Base-by-base conservation (phyloP, 768 basidiomycete species). In the Trametes gibbosa region DNA sequence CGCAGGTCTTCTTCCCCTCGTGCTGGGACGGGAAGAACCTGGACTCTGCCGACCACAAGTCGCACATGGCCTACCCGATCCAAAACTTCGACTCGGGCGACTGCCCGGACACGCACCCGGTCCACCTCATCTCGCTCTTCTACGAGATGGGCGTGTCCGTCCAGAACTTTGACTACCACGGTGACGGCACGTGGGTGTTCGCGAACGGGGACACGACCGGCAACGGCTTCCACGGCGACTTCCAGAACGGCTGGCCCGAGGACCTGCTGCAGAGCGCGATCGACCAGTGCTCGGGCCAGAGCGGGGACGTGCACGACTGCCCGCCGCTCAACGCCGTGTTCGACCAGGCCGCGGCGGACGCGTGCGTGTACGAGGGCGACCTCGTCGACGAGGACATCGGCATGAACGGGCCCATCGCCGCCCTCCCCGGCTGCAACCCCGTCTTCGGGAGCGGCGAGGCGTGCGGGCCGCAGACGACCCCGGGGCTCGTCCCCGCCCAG, bases 21-120 rank as follows among this genome's bases (percentile, higher is more conserved):
- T 76, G 73, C 70, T 76, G 76, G 76, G 72, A 78, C 56, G 77
- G 77, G 37, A 56, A 65, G 48, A 72, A 77, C 64, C 63, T 75
- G 32, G 74, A 78, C 63, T 72, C 71, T 17, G 12, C 69, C 0
- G 73, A 77, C 61, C 75, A 76, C 66, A 72, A 72, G 64, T 70
- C 69, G 8, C 77, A 78, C 66, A 70, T 77, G 66, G 71, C 75
- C 1, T 77, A 72, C 65, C 67, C 67, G 25, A 57, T 67, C 42
- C 61, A 65, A 52, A 63, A 61, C 50, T 66, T 59, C 63, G 63
- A 68, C 63, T 39, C 55, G 34, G 67, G 67, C 25, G 50, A 56
- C 55, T 68, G 67, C 62, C 67, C 69, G 24, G 47, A 40, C 21
- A 55, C 61, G 16, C 67, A 68, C 63, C 67, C 67, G 16, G 63